Evolutionary conservation across 108 stramenopile genomes (phyloP).

Genomic region (Skeletonema menzelii): DNA sequence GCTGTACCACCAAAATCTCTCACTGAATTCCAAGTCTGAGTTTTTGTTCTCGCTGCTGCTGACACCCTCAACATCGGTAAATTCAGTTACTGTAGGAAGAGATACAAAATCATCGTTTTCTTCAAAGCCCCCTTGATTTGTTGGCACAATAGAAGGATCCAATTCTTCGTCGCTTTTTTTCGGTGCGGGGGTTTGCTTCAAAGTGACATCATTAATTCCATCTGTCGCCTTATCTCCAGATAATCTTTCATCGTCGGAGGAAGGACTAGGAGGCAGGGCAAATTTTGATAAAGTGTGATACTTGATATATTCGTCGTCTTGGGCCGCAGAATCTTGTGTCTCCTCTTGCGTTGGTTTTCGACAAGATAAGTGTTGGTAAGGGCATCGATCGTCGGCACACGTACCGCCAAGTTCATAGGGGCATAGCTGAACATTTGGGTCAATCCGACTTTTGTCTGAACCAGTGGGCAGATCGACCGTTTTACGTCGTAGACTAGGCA

Average conservation of each 20-base stretch:
- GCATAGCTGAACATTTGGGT: slow-evolving; percentile 67
- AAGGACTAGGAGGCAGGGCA: too few relatives aligned
- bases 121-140: not conserved
- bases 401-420: slow-evolving; percentile 76
- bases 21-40: slow-evolving; percentile 10
- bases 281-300: slow-evolving; percentile 4
- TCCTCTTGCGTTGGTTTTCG: not conserved
- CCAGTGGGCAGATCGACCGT: not conserved
- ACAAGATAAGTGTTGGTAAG: slow-evolving; percentile 59
- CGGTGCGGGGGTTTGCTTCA: not conserved
- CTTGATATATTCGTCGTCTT: slow-evolving; percentile 1
- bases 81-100: slow-evolving; percentile 10
- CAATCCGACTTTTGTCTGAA: slow-evolving; percentile 7
- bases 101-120: slow-evolving; percentile 30
- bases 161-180: not conserved
- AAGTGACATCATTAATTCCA: not conserved
- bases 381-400: slow-evolving; percentile 67
- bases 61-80: not conserved
- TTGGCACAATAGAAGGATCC: not conserved
- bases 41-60: not conserved
- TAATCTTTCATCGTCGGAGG: not conserved
- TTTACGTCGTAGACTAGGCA: not conserved
- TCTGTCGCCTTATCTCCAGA: not conserved
- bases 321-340: not conserved
- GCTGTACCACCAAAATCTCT: slow-evolving; percentile 34